Evolutionary conservation across 352 stramenopile genomes (phyloP).

Genomic region (Pythium dissotocum): DNA sequence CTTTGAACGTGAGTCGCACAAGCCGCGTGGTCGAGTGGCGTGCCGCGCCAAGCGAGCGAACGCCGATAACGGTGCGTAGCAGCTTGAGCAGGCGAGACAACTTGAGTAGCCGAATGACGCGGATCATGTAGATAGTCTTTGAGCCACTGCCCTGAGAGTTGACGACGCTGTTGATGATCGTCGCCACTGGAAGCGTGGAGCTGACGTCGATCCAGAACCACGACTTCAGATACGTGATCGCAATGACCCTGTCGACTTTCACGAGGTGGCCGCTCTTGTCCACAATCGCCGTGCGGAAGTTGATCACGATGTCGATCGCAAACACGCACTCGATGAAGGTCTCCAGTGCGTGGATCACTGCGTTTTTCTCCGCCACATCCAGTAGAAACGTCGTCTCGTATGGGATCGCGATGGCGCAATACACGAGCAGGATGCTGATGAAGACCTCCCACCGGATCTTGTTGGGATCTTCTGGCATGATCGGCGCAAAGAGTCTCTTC

Average conservation of each 20-base stretch:
- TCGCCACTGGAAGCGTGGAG: conserved; percentile 56
- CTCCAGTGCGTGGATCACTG: conserved; percentile 38
- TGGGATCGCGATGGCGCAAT: conserved; percentile 58
- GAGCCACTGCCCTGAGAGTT: conserved; percentile 19
- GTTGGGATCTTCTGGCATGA: conserved; percentile 47
- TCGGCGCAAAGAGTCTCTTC: conserved; percentile 34
- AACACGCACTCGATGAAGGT: conserved; percentile 49
- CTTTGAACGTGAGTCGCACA: conserved; percentile 55
- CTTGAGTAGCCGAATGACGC: conserved; percentile 80
- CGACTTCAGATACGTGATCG: conserved; percentile 50
- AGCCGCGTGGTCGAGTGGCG: conserved; percentile 59
- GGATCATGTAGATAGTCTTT: conserved; percentile 52
- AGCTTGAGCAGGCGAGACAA: conserved; percentile 88
- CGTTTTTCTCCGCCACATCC: conserved; percentile 20
- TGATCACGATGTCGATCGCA: conserved; percentile 56
- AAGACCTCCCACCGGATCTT: conserved; percentile 61
- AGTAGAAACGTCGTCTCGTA: conserved; percentile 65
- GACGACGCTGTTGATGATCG: conserved; percentile 31
- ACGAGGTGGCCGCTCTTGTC: conserved; percentile 38
- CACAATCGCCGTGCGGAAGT: conserved; percentile 50
- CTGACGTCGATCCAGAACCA: conserved; percentile 79
- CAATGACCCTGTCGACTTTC: conserved; percentile 28
- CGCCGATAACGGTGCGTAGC: conserved; percentile 57
- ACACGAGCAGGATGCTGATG: conserved; percentile 43
- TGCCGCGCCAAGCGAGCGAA: conserved; percentile 48